Conservation (phyloP, 306 rosid genomes). For the Neltuma alba region DNA sequence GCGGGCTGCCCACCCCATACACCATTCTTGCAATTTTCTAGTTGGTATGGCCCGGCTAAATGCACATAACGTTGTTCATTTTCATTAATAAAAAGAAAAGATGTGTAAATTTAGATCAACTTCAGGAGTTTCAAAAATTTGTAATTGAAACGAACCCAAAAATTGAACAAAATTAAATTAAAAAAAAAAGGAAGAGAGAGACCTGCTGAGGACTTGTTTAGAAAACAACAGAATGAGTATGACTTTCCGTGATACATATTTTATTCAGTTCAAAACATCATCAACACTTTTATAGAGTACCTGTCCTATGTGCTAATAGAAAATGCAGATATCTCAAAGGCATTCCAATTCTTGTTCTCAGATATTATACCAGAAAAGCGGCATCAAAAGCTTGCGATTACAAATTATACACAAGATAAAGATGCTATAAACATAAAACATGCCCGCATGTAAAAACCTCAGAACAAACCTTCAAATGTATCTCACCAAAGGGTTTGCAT, state of each 20-base stretch:
- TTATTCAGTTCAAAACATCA: conserved; percentile 16
- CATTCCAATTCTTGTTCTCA: conserved; percentile 11
- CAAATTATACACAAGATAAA: background rate
- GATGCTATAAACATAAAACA: conserved; percentile 4
- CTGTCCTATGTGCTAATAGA: background rate
- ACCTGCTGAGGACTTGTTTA: background rate
- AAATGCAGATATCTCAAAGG: conserved; percentile 1
- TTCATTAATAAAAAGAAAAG: conserved; percentile 3
- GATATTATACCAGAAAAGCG: background rate
- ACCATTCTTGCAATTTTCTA: conserved; percentile 1
- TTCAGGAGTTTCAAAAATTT: background rate
- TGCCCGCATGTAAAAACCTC: background rate
- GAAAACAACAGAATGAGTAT: background rate
- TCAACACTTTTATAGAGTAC: conserved; percentile 2
- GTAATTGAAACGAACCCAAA: background rate
- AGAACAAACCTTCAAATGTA: conserved; percentile 90
- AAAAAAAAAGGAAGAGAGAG: background rate
- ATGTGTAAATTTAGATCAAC: background rate
- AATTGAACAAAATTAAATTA: background rate
- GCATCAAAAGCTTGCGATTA: conserved; percentile 1
- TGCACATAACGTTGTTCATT: background rate
- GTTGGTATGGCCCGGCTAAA: conserved; percentile 7
- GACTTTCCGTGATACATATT: conserved; percentile 6
- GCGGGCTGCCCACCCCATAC: conserved; percentile 9
- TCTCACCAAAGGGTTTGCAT: conserved; percentile 95